These are phyloP conservation scores for Claviceps quebecensis DNA, from an alignment of 2,329 filamentous ascomycete species.

Conservation along the genomic window DNA sequence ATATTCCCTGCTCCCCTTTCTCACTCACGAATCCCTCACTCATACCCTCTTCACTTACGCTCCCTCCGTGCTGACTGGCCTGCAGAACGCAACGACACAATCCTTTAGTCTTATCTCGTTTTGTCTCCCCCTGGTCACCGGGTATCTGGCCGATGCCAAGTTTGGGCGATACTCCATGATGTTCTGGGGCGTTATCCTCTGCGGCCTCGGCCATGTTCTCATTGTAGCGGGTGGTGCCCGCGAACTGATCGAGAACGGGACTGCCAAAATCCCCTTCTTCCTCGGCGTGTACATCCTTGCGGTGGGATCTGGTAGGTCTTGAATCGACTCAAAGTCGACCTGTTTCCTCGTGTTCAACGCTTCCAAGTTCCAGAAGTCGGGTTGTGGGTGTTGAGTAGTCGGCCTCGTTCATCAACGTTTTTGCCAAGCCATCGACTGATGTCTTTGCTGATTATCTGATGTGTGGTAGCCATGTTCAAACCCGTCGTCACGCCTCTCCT, in stretches of 20 bases:
- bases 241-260: constrained; percentile 27
- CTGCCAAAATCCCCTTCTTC: constrained; percentile 40
- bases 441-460: too few species aligned
- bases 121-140: constrained; percentile 38
- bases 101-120: constrained; percentile 45
- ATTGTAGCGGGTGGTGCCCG: constrained; percentile 46
- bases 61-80: constrained; percentile 5
- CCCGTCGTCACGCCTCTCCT: constrained; percentile 56
- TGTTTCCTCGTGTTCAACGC: too few species aligned
- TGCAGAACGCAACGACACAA: constrained; percentile 19
- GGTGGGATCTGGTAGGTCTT: constrained; percentile 41
- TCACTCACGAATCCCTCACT: too few species aligned
- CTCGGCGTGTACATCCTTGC: constrained; percentile 42
- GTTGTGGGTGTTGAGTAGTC: too few species aligned
- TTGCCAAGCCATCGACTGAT: too few species aligned
- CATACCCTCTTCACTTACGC: too few species aligned
- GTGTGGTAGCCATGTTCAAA: constrained; percentile 42
- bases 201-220: constrained; percentile 54
- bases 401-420: background rate
- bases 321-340: too few species aligned
- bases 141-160: constrained; percentile 51
- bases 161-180: constrained; percentile 61
- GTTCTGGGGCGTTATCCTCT: constrained; percentile 51
- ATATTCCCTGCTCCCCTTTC: too few species aligned
- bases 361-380: too few species aligned